A percentile compares a stretch with the other conserved stretches of the same genome.
Evolutionary conservation across 306 rosid species (phyloP).

Genomic region (Vicia faba): DNA sequence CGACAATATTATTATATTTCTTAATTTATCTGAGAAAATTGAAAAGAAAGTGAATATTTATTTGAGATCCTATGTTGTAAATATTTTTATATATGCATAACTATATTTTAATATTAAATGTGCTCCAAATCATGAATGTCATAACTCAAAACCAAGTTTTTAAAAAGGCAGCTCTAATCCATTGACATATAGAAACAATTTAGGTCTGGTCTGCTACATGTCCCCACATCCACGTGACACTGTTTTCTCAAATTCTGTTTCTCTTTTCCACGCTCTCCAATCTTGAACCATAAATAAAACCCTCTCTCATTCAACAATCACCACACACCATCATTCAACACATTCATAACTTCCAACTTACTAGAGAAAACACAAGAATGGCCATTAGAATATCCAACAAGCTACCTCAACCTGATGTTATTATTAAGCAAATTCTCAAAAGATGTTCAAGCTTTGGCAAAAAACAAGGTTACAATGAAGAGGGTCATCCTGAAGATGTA

Average conservation of each 20-base stretch:
- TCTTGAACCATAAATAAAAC: constrained; percentile 52
- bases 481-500: constrained; percentile 68
- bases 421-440: constrained; percentile 62
- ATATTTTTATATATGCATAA: too few relatives aligned
- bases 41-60: too few relatives aligned
- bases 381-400: constrained; percentile 54
- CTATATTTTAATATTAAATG: too few relatives aligned
- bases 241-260: constrained; percentile 38
- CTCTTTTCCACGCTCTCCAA: constrained; percentile 26
- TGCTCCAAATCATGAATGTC: too few relatives aligned
- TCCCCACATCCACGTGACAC: constrained; percentile 76
- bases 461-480: constrained; percentile 53
- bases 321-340: constrained; percentile 21
- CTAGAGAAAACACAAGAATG: constrained; percentile 43
- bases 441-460: constrained; percentile 75
- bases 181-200: constrained; percentile 32
- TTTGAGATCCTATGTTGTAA: too few relatives aligned
- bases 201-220: constrained; percentile 43
- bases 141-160: too few relatives aligned
- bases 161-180: constrained; percentile 4
- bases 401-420: constrained; percentile 57
- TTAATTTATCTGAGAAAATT: too few relatives aligned
- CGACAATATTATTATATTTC: too few relatives aligned
- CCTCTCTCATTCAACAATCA: constrained; percentile 34
- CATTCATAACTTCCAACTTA: not conserved